Base-by-base conservation (phyloP, 768 basidiomycete species). In the Hericium erinaceus region DNA sequence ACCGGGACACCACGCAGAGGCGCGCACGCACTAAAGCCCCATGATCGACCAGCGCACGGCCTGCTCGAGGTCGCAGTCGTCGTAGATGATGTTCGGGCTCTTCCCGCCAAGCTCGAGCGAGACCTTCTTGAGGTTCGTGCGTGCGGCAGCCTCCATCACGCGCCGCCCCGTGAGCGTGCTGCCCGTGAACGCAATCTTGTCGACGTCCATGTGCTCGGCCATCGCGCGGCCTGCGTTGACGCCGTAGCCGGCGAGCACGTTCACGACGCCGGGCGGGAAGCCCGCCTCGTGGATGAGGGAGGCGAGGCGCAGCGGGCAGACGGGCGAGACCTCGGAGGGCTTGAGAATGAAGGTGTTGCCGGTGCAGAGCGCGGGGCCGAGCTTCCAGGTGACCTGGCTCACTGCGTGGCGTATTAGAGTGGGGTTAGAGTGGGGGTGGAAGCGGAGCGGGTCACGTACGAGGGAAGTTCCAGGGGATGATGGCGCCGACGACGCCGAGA, bases 101-200 rank as follows among this genome's bases (percentile, higher is more conserved):
- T 86, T 85, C 20, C 84, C 85, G 20, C 86, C 87, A 37, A 89
- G 76, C 69, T 88, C 86, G 58, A 88, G 80, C 12, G 84, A 82
- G 50, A 85, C 81, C 40, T 77, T 76, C 73, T 89, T 89, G 58
- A 89, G 68, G 69, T 89, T 89, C 38, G 76, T 77, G 63, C 75
- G 75, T 15, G 72, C 69, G 4, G 87, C 78, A 0, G 84, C 80
- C 64, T 81, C 77, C 73, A 84, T 77, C 68, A 88, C 80, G 60
- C 76, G 77, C 9, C 84, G 76, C 13, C 86, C 87, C 53, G 81
- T 78, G 48, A 77, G 67, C 40, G 85, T 85, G 55, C 78, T 80
- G 18, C 87, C 87, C 7, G 87, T 88, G 74, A 89, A 87, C 0
- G 84, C 80, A 58, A 88, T 77, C 74, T 87, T 88, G 59, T 82